These are phyloP conservation scores for Globisporangium recalcitrans DNA, from an alignment of 352 stramenopile species.

Conservation along the genomic window DNA sequence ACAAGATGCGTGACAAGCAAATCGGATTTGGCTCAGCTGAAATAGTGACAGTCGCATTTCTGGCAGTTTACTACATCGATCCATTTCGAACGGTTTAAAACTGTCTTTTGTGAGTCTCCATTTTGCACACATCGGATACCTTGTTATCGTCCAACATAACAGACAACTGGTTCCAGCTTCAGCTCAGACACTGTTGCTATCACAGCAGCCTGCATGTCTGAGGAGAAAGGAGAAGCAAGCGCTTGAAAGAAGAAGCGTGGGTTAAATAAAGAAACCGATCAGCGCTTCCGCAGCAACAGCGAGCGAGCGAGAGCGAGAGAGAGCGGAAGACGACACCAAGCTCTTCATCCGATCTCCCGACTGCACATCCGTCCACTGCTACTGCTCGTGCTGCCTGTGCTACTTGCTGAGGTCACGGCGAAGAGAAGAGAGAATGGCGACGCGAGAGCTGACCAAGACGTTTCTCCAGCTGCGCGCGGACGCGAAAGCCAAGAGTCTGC, in stretches of 20 bases:
- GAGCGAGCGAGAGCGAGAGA: not conserved
- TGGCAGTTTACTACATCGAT: too few species aligned
- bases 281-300: not conserved
- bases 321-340: constrained; percentile 1
- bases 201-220: not conserved
- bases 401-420: not conserved
- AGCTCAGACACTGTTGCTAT: not conserved
- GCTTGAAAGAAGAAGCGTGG: not conserved
- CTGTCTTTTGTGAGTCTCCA: too few species aligned
- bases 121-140: too few species aligned
- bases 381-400: not conserved
- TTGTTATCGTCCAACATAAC: not conserved
- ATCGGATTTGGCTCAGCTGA: too few species aligned
- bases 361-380: not conserved
- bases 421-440: constrained; percentile 44
- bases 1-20: not conserved
- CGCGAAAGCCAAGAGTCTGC: constrained; percentile 79
- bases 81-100: too few species aligned
- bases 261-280: constrained; percentile 13
- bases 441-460: constrained; percentile 64
- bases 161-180: not conserved
- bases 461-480: constrained; percentile 70
- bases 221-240: not conserved
- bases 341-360: not conserved
- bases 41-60: too few species aligned